Base-by-base conservation (phyloP, 2,329 filamentous ascomycete species). In the Aureobasidium sp. region DNA sequence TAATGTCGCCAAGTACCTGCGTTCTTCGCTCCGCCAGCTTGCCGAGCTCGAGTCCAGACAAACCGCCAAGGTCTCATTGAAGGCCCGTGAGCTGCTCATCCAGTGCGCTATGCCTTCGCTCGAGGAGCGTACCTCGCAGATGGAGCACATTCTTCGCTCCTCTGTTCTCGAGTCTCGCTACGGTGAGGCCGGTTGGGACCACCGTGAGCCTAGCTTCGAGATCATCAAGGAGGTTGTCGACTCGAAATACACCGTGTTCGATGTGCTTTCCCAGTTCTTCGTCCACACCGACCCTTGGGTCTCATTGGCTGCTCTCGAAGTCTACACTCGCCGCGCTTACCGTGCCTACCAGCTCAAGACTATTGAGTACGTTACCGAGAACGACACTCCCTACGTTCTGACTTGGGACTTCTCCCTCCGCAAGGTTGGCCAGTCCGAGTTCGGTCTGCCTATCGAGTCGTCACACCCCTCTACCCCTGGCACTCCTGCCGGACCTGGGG, bases 221-320 rank as follows among this genome's bases (percentile, higher is more conserved):
- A 81, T 96, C 66, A 88, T 99, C 78, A 96, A 96, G 81, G 94
- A 99, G 76, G 92, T 99, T 35, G 91, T 99, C 58, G 94, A 99
- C 76, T 97, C 94, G 60, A 96, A 96, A 79, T 97, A 95, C 80
- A 97, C 93, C 45, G 94, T 99, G 66, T 96, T 97, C 69, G 94
- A 99, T 72, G 94, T 99, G 19, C 77, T 99, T 67, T 89, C 93
- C 8, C 86, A 91, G 62, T 99, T 99, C 85, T 99, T 99, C 72
- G 89, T 87, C 37, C 91, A 99, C 76, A 85, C 90, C 45, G 94
- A 99, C 71, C 87, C 91, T 14, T 97, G 91, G 90, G 93, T 99
- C 33, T 90, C 90, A 8, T 80, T 97, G 64, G 94, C 94, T 63
- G 91, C 94, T 52, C 84, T 99, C 5, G 94, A 99, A 74, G 92